Conservation (phyloP, 352 stramenopile species). For the Phytophthora pseudosyringae region DNA sequence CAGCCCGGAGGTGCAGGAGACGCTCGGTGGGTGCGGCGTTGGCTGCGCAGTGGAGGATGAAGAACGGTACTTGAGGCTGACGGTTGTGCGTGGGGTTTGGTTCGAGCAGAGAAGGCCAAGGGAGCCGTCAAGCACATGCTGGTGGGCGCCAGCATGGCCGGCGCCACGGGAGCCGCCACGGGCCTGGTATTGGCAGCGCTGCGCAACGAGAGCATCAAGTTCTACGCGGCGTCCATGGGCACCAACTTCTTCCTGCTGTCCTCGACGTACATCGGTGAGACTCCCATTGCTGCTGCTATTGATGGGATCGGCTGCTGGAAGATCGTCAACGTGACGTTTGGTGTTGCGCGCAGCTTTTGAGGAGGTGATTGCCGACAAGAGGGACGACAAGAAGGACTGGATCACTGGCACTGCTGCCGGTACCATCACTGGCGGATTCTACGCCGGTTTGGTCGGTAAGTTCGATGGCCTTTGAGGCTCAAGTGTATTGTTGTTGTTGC, state of each 20-base stretch:
- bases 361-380: slow-evolving; percentile 78
- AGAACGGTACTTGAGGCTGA: not conserved
- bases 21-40: slow-evolving; percentile 19
- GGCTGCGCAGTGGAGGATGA: not conserved
- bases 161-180: slow-evolving; percentile 56
- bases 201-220: slow-evolving; percentile 80
- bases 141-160: slow-evolving; percentile 58
- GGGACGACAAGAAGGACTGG: slow-evolving; percentile 62
- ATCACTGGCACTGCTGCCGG: slow-evolving; percentile 61
- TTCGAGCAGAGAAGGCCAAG: slow-evolving; percentile 66
- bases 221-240: slow-evolving; percentile 85
- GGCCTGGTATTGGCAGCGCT: slow-evolving; percentile 68
- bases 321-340: not conserved
- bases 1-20: slow-evolving; percentile 34
- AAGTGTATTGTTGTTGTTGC: not conserved
- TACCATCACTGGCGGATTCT: slow-evolving; percentile 76
- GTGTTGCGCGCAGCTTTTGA: slow-evolving; percentile 60
- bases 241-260: slow-evolving; percentile 87
- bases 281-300: not conserved
- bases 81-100: not conserved
- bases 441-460: slow-evolving; percentile 69
- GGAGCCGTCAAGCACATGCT: slow-evolving; percentile 74
- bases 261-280: slow-evolving; percentile 84
- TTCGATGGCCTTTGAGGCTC: slow-evolving; percentile 1
- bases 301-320: not conserved